These are phyloP conservation scores for Torrubiella hemipterigena DNA, from an alignment of 2,329 filamentous ascomycete genomes.

Conservation along the genomic window DNA sequence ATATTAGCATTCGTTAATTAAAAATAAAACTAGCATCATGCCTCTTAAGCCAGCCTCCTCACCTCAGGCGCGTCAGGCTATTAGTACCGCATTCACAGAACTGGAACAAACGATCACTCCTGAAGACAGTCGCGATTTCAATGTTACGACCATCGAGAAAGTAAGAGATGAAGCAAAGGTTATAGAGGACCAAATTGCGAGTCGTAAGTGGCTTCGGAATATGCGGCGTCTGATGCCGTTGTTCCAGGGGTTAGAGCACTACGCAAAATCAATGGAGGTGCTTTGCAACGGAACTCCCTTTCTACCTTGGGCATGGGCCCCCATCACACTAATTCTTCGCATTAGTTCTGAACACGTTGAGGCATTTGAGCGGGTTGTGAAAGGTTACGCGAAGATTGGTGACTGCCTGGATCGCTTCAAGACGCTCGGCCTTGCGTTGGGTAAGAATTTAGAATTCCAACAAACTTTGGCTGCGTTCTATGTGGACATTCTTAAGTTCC, in stretches of 20 bases:
- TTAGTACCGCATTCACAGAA: too few species aligned
- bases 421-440: constrained; percentile 17
- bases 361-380: constrained; percentile 28
- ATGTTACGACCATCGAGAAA: constrained; percentile 22
- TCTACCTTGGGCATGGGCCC: constrained; percentile 34
- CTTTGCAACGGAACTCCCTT: constrained; percentile 34
- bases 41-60: too few species aligned
- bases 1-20: too few species aligned
- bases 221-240: constrained; percentile 30
- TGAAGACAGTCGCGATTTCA: too few species aligned
- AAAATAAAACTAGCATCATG: too few species aligned
- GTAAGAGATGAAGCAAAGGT: constrained; percentile 22
- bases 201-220: constrained; percentile 25
- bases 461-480: constrained; percentile 29
- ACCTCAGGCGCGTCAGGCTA: too few species aligned
- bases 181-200: constrained; percentile 26
- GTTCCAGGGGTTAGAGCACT: constrained; percentile 26
- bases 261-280: constrained; percentile 26
- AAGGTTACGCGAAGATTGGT: constrained; percentile 25
- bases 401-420: constrained; percentile 25
- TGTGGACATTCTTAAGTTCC: constrained; percentile 34
- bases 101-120: too few species aligned
- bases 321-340: constrained; percentile 23
- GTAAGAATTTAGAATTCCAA: constrained; percentile 21
- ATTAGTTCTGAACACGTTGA: constrained; percentile 20